These are phyloP conservation scores for Daldinia caldariorum DNA, from an alignment of 495 filamentous ascomycete genomes.

Conservation along the genomic window DNA sequence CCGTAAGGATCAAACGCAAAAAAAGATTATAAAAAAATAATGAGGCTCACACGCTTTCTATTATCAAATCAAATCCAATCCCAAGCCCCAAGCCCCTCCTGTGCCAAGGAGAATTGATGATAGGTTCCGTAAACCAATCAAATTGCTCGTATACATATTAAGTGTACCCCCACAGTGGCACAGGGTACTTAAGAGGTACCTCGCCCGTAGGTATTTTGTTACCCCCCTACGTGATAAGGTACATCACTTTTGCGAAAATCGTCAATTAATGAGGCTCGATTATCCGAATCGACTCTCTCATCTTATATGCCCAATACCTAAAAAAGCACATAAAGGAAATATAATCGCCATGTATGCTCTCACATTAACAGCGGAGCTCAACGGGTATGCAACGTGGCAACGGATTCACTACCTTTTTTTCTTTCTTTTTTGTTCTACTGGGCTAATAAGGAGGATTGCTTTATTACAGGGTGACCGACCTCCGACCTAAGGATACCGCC, in stretches of 20 bases:
- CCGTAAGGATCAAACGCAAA: no score
- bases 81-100: no score
- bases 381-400: conserved; percentile 60
- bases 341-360: conserved; percentile 75
- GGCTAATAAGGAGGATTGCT: conserved; percentile 37
- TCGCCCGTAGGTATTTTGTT: neutral
- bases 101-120: neutral
- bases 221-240: neutral
- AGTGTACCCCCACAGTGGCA: neutral
- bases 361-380: conserved; percentile 79
- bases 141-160: neutral
- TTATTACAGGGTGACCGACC: conserved; percentile 78
- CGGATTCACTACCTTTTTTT: conserved; percentile 4
- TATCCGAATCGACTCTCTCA: conserved; percentile 1
- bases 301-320: conserved; percentile 9
- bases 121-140: neutral
- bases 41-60: no score
- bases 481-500: conserved; percentile 82
- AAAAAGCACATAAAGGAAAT: neutral
- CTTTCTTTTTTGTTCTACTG: no score
- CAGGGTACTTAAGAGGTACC: neutral
- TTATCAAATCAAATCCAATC: no score
- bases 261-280: conserved; percentile 23
- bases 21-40: no score
- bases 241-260: conserved; percentile 8